A percentile compares a stretch with the other conserved stretches of the same genome.
Conservation (phyloP, 2,329 filamentous ascomycete genomes). For the Penicillium olsonii region DNA sequence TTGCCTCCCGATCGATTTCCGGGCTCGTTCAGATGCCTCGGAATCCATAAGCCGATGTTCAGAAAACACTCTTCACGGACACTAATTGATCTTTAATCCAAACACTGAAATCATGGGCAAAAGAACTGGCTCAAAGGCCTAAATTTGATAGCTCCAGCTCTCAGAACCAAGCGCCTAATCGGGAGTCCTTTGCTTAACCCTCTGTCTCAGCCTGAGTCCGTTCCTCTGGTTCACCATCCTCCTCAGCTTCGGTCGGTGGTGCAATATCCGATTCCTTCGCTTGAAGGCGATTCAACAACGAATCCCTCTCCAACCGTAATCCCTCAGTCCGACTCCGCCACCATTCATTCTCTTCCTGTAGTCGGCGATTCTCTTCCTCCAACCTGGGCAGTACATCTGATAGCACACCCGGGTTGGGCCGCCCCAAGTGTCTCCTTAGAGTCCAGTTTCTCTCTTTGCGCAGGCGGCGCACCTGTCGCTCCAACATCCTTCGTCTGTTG, state of each 20-base stretch:
- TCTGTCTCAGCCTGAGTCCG: too few species aligned
- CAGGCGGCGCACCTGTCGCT: constrained; percentile 20
- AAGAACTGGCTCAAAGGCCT: too few species aligned
- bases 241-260: not conserved
- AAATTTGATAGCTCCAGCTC: too few species aligned
- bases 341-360: too few species aligned
- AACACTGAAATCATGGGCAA: too few species aligned
- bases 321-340: too few species aligned
- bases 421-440: constrained; percentile 19
- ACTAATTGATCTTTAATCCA: too few species aligned
- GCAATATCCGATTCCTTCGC: not conserved
- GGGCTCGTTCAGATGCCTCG: constrained; percentile 21
- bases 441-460: constrained; percentile 22
- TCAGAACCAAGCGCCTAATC: too few species aligned
- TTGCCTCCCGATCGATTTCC: constrained; percentile 22
- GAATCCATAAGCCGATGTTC: constrained; percentile 23
- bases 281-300: not conserved
- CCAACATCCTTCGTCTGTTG: constrained; percentile 17
- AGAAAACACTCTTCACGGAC: not conserved
- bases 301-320: constrained; percentile 5
- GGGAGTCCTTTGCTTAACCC: too few species aligned
- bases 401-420: too few species aligned
- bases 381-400: too few species aligned
- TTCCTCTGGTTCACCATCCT: not conserved
- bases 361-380: too few species aligned